Conservation (phyloP, 2,329 filamentous ascomycete species). For the Rachicladosporium sp. region DNA sequence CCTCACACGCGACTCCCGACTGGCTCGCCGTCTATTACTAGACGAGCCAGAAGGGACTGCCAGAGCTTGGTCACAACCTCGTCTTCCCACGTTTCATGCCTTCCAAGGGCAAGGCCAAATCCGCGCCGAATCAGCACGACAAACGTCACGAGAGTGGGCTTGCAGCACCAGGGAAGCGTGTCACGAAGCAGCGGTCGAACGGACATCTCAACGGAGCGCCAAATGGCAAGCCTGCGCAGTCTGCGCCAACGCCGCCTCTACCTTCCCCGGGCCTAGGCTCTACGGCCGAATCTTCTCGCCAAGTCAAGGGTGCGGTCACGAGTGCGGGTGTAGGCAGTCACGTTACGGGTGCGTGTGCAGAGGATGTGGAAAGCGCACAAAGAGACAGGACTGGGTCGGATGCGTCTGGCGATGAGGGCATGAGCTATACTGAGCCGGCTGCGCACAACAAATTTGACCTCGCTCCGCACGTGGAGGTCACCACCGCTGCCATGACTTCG, state of each 20-base stretch:
- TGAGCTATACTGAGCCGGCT: slow-evolving; percentile 2
- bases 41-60: slow-evolving; percentile 19
- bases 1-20: slow-evolving; percentile 9
- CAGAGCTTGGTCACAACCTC: slow-evolving; percentile 3
- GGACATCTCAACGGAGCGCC: slow-evolving; percentile 30
- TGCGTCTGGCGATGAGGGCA: slow-evolving; percentile 28
- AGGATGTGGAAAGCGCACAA: slow-evolving; percentile 3
- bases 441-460: neutral
- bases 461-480: slow-evolving; percentile 10
- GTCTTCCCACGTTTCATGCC: slow-evolving; percentile 26
- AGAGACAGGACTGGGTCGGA: slow-evolving; percentile 32
- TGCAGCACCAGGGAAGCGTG: slow-evolving; percentile 63
- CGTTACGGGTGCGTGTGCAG: no score
- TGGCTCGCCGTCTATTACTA: slow-evolving; percentile 18
- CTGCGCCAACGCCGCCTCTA: slow-evolving; percentile 23
- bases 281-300: neutral
- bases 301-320: slow-evolving; percentile 9
- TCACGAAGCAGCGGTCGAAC: slow-evolving; percentile 38
- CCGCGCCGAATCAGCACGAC: slow-evolving; percentile 35
- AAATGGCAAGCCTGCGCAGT: slow-evolving; percentile 25
- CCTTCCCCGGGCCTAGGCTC: slow-evolving; percentile 16
- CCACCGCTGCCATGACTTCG: slow-evolving; percentile 36
- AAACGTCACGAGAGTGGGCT: slow-evolving; percentile 75
- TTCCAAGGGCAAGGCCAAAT: slow-evolving; percentile 33
- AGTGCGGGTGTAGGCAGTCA: neutral